Evolutionary conservation across 768 basidiomycete species (phyloP), one percentile per base, ranked within the genome.

Genomic region (Hypholoma sublateritium): DNA sequence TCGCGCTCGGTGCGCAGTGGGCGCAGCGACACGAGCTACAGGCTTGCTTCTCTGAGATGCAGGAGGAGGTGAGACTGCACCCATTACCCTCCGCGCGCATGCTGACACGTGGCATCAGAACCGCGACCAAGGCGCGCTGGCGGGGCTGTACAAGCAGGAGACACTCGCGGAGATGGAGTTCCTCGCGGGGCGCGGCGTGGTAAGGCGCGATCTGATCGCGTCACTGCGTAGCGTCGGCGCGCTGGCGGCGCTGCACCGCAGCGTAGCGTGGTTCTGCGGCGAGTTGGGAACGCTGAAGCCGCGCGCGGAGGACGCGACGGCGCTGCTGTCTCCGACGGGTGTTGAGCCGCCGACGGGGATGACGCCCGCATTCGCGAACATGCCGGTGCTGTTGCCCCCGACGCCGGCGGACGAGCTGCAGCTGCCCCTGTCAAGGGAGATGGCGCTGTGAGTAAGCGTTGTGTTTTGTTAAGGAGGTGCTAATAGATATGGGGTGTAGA

Each of bases 251-350:
- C 74, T 98, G 37, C 89, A 95, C 69, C 88, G 85, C 62, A 95
- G 91, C 69, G 82, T 98, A 65, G 95, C 85, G 1, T 98, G 95
- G 96, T 93, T 98, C 69, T 82, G 86, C 28, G 71, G 79, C 16
- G 86, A 89, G 64, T 75, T 98, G 13, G 80, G 81, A 41, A 70
- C 79, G 42, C 75, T 98, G 48, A 91, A 87, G 69, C 76, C 82
- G 4, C 75, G 75, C 28, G 74, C 85, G 0, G 86, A 86, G 50
- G 86, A 85, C 51, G 61, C 72, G 2, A 58, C 77, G 36, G 81
- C 85, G 21, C 82, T 85, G 5, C 75, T 74, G n/a, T 77, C 80
- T 4, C 79, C 81, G 13, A 70, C 74, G 44, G 77, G 70, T 28
- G 61, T 82, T 9, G 86, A 87, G 56, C 75, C 84, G 3, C 46